Conservation (phyloP, 2,329 filamentous ascomycete species). For the Neurospora sp. region DNA sequence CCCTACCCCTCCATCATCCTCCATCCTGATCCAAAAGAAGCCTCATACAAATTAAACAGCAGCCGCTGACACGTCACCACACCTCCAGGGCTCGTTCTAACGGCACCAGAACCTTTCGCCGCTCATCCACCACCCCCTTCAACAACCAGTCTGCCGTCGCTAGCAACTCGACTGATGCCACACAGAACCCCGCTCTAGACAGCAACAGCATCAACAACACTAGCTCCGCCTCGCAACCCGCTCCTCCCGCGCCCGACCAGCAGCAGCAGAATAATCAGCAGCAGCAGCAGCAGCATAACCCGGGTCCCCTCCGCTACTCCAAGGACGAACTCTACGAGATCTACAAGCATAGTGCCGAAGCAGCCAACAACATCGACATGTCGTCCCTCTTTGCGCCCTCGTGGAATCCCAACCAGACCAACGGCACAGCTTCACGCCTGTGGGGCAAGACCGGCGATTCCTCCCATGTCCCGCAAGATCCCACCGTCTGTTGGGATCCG, state of each 20-base stretch:
- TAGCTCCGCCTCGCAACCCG: slow-evolving; percentile 6
- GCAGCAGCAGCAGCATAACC: background rate
- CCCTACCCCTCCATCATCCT: background rate
- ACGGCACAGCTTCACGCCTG: slow-evolving; percentile 50
- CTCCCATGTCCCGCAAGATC: slow-evolving; percentile 62
- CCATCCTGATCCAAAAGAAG: background rate
- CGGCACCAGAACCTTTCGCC: slow-evolving; percentile 55
- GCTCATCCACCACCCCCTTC: slow-evolving; percentile 49
- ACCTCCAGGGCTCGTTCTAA: slow-evolving; percentile 47
- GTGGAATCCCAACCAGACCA: slow-evolving; percentile 70
- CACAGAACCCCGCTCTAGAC: slow-evolving; percentile 13
- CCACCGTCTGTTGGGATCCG: slow-evolving; percentile 87
- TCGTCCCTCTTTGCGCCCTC: slow-evolving; percentile 60
- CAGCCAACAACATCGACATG: slow-evolving; percentile 49
- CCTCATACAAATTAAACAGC: background rate
- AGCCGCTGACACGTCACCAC: background rate
- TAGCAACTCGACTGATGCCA: slow-evolving; percentile 11
- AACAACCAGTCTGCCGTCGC: slow-evolving; percentile 17
- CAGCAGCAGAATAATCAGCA: slow-evolving; percentile 25
- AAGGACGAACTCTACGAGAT: slow-evolving; percentile 72
- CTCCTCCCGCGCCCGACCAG: background rate
- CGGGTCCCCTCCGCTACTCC: slow-evolving; percentile 54
- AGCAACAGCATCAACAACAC: slow-evolving; percentile 1
- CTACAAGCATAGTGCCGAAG: slow-evolving; percentile 41
- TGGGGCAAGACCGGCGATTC: slow-evolving; percentile 71